These are phyloP conservation scores for Populus nigra DNA, from an alignment of 345 rosid genomes.

Conservation along the genomic window DNA sequence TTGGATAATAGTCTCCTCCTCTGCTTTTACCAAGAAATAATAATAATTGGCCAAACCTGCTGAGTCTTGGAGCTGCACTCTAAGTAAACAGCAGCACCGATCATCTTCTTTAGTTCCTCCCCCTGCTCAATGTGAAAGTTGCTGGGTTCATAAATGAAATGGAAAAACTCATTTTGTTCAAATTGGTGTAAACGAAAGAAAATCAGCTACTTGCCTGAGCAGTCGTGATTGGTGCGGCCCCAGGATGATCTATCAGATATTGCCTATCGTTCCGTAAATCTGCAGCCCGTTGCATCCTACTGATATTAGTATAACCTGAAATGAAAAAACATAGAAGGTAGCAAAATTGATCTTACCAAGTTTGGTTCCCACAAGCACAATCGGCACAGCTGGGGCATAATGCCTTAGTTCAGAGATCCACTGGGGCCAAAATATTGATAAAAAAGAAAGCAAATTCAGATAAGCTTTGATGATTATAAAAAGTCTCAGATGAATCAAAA, in stretches of 20 bases:
- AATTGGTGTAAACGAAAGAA: neutral
- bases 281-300: conserved; percentile 16
- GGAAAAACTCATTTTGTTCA: neutral
- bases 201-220: conserved; percentile 29
- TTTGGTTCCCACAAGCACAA: conserved; percentile 54
- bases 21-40: neutral
- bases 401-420: conserved; percentile 58
- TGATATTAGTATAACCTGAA: neutral
- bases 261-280: conserved; percentile 52
- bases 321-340: neutral
- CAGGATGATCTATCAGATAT: conserved; percentile 46
- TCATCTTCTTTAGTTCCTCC: conserved; percentile 51
- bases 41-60: conserved; percentile 23
- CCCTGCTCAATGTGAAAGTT: conserved; percentile 29
- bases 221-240: conserved; percentile 40
- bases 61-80: conserved; percentile 64
- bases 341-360: conserved; percentile 29
- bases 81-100: conserved; percentile 48
- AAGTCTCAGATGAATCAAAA: neutral
- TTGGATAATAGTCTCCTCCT: neutral
- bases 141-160: neutral
- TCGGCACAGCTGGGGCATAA: conserved; percentile 53
- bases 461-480: no score
- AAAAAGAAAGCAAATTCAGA: neutral
- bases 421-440: conserved; percentile 9